Evolutionary conservation across 2,329 filamentous ascomycete species (phyloP).

Genomic region (Epichloe coenophiala): DNA sequence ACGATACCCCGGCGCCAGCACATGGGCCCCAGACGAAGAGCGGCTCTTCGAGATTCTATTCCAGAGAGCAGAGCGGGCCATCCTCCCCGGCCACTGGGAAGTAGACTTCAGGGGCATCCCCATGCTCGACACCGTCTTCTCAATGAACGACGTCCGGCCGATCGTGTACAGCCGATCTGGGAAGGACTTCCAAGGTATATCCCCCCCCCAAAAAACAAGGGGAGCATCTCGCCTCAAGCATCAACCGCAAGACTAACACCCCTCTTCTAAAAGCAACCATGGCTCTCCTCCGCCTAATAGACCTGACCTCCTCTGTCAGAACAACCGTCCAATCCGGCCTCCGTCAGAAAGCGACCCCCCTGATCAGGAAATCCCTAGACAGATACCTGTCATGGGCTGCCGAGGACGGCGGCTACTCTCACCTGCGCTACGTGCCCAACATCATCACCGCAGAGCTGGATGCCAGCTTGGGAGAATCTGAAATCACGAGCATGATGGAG

Average conservation of each 20-base stretch:
- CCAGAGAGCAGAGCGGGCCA: constrained; percentile 25
- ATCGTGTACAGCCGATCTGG: constrained; percentile 23
- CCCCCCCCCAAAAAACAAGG: too few species aligned
- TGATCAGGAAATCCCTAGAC: constrained; percentile 22
- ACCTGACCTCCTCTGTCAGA: constrained; percentile 23
- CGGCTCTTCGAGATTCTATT: constrained; percentile 28
- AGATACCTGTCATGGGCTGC: constrained; percentile 27
- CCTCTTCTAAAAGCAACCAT: constrained; percentile 20
- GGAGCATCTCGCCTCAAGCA: neutral
- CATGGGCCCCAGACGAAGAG: constrained; percentile 39
- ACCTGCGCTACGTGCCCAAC: constrained; percentile 24
- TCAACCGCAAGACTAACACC: neutral
- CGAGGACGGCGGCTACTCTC: constrained; percentile 24
- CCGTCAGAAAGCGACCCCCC: constrained; percentile 17
- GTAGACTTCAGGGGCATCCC: constrained; percentile 27
- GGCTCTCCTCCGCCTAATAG: constrained; percentile 25
- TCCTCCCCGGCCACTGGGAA: constrained; percentile 27
- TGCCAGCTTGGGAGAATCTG: constrained; percentile 12
- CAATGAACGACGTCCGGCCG: constrained; percentile 17
- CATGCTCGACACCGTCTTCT: constrained; percentile 23
- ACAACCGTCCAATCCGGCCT: constrained; percentile 22
- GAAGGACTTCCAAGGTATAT: constrained; percentile 25
- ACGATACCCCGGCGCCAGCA: constrained; percentile 27
- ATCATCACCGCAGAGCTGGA: constrained; percentile 24
- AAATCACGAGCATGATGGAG: constrained; percentile 23